Percentiles rank a stretch among this genome's conserved stretches.
These are phyloP conservation scores for Aquilaria malaccensis DNA, from an alignment of 345 rosid genomes.

Conservation along the genomic window DNA sequence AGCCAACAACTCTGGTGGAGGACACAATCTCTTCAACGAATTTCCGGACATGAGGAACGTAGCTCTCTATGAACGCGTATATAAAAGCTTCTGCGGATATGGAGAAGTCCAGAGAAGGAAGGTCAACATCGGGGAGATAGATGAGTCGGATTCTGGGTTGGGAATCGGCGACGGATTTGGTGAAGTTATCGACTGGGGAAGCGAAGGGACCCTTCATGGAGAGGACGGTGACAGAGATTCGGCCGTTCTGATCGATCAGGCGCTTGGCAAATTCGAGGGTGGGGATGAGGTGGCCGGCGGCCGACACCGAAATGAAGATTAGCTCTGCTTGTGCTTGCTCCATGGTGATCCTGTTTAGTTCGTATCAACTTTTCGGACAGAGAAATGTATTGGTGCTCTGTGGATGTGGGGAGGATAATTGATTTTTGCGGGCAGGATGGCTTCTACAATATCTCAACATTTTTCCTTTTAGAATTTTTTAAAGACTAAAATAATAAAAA, in stretches of 20 bases:
- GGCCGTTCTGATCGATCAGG: constrained; percentile 26
- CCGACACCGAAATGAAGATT: constrained; percentile 27
- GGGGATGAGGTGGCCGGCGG: constrained; percentile 37
- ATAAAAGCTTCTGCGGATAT: constrained; percentile 16
- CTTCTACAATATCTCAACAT: too few species aligned
- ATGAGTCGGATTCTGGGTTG: constrained; percentile 26
- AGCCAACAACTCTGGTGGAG: constrained; percentile 25
- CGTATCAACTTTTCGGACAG: too few species aligned
- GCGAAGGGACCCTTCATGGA: constrained; percentile 10
- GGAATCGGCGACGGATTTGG: constrained; percentile 10
- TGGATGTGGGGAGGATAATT: too few species aligned
- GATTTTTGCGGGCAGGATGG: too few species aligned
- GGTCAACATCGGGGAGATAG: constrained; percentile 23
- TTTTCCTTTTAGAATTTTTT: too few species aligned
- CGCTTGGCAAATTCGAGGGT: constrained; percentile 39
- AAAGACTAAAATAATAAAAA: too few species aligned
- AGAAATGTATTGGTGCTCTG: too few species aligned
- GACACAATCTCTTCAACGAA: constrained; percentile 8
- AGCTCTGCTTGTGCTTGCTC: constrained; percentile 28
- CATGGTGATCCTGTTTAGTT: background rate
- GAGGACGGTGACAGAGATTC: constrained; percentile 27
- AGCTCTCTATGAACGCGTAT: constrained; percentile 7
- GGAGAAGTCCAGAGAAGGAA: constrained; percentile 15
- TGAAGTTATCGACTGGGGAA: constrained; percentile 4
- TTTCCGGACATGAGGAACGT: constrained; percentile 13